Percentiles rank a stretch among this genome's conserved stretches.
Evolutionary conservation across 805 yeast genomes (phyloP).

Genomic region (Wickerhamomyces rabaulensis): DNA sequence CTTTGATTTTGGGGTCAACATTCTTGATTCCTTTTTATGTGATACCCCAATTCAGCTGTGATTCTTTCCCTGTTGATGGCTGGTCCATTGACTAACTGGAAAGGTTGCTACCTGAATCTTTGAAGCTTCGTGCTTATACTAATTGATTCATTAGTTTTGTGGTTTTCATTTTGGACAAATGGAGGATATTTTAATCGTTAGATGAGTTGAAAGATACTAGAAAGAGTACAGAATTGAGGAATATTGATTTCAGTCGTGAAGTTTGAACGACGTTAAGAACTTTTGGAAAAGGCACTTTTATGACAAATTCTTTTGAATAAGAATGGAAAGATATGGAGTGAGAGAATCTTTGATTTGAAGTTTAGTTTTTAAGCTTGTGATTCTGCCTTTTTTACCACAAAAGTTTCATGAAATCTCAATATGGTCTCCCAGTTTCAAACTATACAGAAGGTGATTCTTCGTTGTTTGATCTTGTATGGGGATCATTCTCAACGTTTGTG

Average conservation of each 20-base stretch:
- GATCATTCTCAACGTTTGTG: background rate
- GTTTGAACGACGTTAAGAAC: background rate
- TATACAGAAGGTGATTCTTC: background rate
- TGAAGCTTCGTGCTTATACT: background rate
- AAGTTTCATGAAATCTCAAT: background rate
- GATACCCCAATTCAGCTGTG: background rate
- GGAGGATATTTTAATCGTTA: background rate
- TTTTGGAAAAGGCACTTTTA: background rate
- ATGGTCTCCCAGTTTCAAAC: background rate
- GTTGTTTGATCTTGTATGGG: background rate
- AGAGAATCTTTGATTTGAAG: background rate
- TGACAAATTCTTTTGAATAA: background rate
- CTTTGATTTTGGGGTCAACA: slow-evolving; percentile 14
- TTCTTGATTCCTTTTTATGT: background rate
- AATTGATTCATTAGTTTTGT: background rate
- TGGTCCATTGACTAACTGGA: background rate
- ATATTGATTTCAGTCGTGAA: background rate
- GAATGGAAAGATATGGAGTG: background rate
- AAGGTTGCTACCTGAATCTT: background rate
- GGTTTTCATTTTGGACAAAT: background rate
- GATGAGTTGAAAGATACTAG: background rate
- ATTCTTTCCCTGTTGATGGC: background rate
- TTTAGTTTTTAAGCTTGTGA: background rate
- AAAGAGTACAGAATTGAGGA: background rate
- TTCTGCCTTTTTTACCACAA: background rate